Evolutionary conservation across 202 grass and related monocot species (phyloP).

Genomic region (Zoysia matrella): DNA sequence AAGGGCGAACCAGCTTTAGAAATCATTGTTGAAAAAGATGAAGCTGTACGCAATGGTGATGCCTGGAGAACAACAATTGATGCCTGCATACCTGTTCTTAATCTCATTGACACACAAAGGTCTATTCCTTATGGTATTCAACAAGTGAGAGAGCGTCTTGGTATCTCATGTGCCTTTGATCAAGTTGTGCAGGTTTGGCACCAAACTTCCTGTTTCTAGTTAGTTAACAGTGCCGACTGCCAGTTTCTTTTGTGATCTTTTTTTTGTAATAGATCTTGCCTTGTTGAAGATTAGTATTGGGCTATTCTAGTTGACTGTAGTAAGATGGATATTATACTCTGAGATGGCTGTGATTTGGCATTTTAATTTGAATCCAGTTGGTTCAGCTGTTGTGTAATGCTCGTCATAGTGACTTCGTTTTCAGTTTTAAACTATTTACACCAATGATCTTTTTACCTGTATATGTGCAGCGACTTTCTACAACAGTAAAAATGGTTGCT

Average conservation of each 20-base stretch:
- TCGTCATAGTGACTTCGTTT: conserved; percentile 29
- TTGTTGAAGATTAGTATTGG: conserved; percentile 2
- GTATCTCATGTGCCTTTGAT: conserved; percentile 97
- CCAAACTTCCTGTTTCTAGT: conserved; percentile 8
- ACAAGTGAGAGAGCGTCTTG: conserved; percentile 82
- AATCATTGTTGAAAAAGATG: conserved; percentile 74
- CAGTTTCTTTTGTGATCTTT: not conserved
- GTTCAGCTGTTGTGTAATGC: conserved; percentile 9
- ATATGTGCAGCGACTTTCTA: conserved; percentile 79
- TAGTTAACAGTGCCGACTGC: not conserved
- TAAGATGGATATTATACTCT: conserved; percentile 26
- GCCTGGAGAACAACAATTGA: conserved; percentile 85
- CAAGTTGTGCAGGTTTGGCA: conserved; percentile 85
- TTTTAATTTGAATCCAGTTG: conserved; percentile 28
- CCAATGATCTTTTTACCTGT: conserved; percentile 15
- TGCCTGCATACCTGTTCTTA: conserved; percentile 91
- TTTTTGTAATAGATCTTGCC: not conserved
- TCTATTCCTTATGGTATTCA: conserved; percentile 91
- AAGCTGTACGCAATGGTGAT: conserved; percentile 66
- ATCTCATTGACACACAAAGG: conserved; percentile 79
- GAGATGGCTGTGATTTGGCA: not conserved
- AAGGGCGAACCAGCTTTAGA: conserved; percentile 85
- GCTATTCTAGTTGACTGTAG: conserved; percentile 19
- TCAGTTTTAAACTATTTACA: conserved; percentile 13
- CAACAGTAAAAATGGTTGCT: conserved; percentile 68